Conservation (phyloP, 2,329 filamentous ascomycete genomes). For the Talaromyces sp. region DNA sequence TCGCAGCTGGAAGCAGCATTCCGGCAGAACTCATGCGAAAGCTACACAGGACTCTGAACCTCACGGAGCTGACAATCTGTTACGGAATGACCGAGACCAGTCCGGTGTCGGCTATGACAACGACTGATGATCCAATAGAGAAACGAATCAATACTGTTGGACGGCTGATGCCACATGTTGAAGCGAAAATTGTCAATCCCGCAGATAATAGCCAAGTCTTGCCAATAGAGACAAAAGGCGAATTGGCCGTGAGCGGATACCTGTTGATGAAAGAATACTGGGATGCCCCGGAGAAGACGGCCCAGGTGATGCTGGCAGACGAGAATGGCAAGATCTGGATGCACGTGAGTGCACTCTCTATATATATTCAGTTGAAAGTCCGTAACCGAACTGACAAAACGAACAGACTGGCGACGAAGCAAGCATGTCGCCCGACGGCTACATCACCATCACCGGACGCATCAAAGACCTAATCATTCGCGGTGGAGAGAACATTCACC, state of each 20-base stretch:
- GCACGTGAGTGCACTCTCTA: conserved; percentile 43
- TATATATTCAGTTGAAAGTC: not conserved
- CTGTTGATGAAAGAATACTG: conserved; percentile 89
- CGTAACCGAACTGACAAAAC: not conserved
- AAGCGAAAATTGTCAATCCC: conserved; percentile 71
- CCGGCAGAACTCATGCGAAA: conserved; percentile 65
- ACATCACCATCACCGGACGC: conserved; percentile 79
- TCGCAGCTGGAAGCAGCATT: conserved; percentile 81
- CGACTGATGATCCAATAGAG: conserved; percentile 66
- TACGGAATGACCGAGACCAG: conserved; percentile 95
- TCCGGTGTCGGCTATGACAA: conserved; percentile 69
- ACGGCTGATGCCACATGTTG: conserved; percentile 75
- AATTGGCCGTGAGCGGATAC: conserved; percentile 80
- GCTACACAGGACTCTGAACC: conserved; percentile 67
- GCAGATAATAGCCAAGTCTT: conserved; percentile 56
- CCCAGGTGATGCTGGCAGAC: conserved; percentile 60
- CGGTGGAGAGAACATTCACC: conserved; percentile 93
- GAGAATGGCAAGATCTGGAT: conserved; percentile 68
- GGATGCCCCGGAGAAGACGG: conserved; percentile 64
- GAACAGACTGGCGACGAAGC: conserved; percentile 84
- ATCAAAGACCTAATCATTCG: conserved; percentile 96
- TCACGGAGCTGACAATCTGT: conserved; percentile 82
- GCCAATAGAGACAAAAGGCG: conserved; percentile 63
- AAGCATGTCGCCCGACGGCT: conserved; percentile 74
- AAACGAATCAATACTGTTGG: conserved; percentile 75